A percentile compares a stretch with the other conserved stretches of the same genome.
These are phyloP conservation scores for Capronia coronata DNA, from an alignment of 2,329 filamentous ascomycete genomes.

Conservation along the genomic window DNA sequence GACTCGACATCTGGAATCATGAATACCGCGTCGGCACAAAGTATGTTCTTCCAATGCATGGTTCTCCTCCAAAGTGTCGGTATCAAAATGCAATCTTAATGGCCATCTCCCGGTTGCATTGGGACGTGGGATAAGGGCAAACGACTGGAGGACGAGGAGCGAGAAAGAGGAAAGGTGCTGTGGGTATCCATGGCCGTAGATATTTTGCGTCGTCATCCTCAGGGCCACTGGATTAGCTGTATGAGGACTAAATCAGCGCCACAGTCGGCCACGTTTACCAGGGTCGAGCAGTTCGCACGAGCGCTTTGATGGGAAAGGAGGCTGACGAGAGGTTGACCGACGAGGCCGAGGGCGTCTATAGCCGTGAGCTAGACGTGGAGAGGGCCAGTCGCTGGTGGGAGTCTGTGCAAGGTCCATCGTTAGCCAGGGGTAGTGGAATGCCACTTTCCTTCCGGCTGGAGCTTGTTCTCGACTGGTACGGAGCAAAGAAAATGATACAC, in stretches of 20 bases:
- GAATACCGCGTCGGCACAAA: not conserved
- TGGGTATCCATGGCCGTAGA: not conserved
- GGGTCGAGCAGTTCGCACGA: not conserved
- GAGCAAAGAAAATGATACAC: not conserved
- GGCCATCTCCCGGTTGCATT: not conserved
- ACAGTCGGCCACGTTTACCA: constrained; percentile 7
- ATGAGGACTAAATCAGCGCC: constrained; percentile 4
- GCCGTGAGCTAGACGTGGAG: constrained; percentile 1
- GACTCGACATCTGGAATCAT: not conserved
- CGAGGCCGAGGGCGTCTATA: not conserved
- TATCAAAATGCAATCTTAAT: not conserved
- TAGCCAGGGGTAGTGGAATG: not conserved
- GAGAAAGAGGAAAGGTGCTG: constrained; percentile 1
- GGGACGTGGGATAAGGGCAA: not conserved
- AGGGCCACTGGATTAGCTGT: not conserved
- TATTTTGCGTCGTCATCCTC: constrained; percentile 10
- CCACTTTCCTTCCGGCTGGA: not conserved
- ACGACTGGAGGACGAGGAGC: not conserved
- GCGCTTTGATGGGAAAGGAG: constrained; percentile 6
- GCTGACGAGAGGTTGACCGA: constrained; percentile 6
- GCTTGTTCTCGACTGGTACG: not conserved
- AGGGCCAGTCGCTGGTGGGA: not conserved
- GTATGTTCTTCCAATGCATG: not conserved
- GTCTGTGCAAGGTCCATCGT: not conserved
- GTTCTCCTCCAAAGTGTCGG: not conserved